phyloP scores from a whole-genome alignment of 1,139 yeast genomes.

The Lipomyces yarrowii region DNA sequence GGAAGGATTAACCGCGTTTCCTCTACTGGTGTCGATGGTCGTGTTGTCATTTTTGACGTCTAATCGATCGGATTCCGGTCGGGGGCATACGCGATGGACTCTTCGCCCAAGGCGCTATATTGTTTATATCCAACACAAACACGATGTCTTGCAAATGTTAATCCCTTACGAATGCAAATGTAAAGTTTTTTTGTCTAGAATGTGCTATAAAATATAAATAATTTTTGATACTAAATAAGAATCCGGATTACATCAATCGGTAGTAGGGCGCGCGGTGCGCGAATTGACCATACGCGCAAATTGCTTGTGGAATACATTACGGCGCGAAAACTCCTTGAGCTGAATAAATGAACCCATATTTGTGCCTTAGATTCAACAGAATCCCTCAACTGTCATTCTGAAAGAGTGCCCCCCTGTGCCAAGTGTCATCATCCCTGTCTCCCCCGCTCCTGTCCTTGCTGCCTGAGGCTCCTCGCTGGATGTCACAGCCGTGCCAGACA shows the following conservation, averaged over 20 bases:
- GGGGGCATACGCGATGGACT: no score
- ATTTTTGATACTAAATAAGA: conserved; percentile 2
- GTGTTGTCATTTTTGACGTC: conserved; percentile 66
- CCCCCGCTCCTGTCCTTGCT: conserved; percentile 6
- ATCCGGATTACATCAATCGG: conserved; percentile 1
- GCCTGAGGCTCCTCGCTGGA: conserved; percentile 4
- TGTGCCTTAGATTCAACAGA: conserved; percentile 2
- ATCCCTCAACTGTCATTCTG: conserved; percentile 3
- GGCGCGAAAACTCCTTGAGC: conserved; percentile 4
- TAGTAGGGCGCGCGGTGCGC: conserved; percentile 1
- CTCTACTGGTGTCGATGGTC: conserved; percentile 86
- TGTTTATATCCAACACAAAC: no score
- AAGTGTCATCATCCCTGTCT: conserved; percentile 5
- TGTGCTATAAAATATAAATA: neutral
- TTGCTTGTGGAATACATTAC: neutral
- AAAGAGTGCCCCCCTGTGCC: conserved; percentile 3
- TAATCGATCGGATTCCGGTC: conserved; percentile 22
- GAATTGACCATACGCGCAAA: conserved; percentile 2
- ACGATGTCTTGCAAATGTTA: no score
- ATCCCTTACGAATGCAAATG: no score
- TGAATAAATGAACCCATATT: neutral
- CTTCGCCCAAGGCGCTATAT: no score
- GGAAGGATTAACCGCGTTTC: conserved; percentile 58
- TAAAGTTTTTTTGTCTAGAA: neutral
- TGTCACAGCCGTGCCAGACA: conserved; percentile 1